Percentiles rank a stretch among this genome's conserved stretches.
Conservation (phyloP, 352 stramenopile genomes). For the Pythium rhizo-oryzae region DNA sequence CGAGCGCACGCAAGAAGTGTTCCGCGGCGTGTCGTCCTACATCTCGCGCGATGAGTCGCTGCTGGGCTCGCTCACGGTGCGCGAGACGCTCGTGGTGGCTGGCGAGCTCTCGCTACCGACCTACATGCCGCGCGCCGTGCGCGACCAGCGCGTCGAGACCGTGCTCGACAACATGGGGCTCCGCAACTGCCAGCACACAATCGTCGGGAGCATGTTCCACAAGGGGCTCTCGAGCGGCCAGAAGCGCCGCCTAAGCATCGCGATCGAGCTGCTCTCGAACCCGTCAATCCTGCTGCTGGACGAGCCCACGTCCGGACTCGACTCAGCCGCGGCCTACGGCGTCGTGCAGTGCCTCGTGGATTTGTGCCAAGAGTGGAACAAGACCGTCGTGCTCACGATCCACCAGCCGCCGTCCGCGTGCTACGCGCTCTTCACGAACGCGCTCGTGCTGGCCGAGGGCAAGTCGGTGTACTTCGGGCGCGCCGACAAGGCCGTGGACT, state of each 20-base stretch:
- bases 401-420: conserved; percentile 83
- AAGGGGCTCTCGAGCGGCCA: conserved; percentile 89
- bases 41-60: conserved; percentile 55
- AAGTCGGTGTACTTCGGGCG: conserved; percentile 82
- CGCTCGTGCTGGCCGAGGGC: conserved; percentile 63
- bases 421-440: conserved; percentile 66
- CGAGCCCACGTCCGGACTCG: conserved; percentile 92
- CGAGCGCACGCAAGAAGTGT: conserved; percentile 24
- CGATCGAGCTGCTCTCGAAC: conserved; percentile 92
- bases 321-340: conserved; percentile 83
- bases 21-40: conserved; percentile 35
- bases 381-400: conserved; percentile 84
- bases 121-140: conserved; percentile 34
- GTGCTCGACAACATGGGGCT: conserved; percentile 72
- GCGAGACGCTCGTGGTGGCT: conserved; percentile 68
- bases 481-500: conserved; percentile 33
- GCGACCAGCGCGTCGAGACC: conserved; percentile 39
- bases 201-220: conserved; percentile 83
- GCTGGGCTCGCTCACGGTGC: conserved; percentile 64
- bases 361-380: conserved; percentile 55
- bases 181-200: conserved; percentile 51
- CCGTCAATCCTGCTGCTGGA: conserved; percentile 95
- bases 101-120: conserved; percentile 56
- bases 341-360: conserved; percentile 81
- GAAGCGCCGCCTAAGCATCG: conserved; percentile 92